Percentiles rank a stretch among this genome's conserved stretches.
phyloP scores from a whole-genome alignment of 352 stramenopile genomes.

The Phytophthora capsici region DNA sequence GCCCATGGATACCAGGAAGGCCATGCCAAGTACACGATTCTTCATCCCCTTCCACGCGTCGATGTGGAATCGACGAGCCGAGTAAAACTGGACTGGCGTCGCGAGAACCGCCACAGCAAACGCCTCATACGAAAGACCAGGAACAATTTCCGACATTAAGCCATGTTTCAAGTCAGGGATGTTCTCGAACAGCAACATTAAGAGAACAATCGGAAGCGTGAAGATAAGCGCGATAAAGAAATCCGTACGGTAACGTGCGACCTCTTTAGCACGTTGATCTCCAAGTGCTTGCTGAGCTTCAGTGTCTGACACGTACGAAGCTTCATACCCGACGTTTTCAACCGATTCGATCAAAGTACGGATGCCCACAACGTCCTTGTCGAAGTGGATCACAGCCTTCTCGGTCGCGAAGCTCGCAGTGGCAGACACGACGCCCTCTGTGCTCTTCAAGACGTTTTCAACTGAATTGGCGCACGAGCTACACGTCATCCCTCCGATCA shows the following conservation, averaged over 20 bases:
- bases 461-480: conserved; percentile 89
- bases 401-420: conserved; percentile 84
- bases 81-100: conserved; percentile 96
- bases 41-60: conserved; percentile 91
- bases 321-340: conserved; percentile 45
- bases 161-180: conserved; percentile 51
- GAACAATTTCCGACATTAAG: conserved; percentile 54
- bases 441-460: conserved; percentile 66
- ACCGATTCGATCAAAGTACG: conserved; percentile 83
- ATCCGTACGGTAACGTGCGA: conserved; percentile 70
- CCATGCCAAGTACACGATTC: conserved; percentile 93
- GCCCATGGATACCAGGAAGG: conserved; percentile 96
- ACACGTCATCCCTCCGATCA: conserved; percentile 90
- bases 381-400: conserved; percentile 71
- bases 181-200: conserved; percentile 88
- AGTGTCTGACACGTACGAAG: conserved; percentile 46
- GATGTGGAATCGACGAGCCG: conserved; percentile 93
- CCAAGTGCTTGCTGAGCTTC: conserved; percentile 75
- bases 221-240: conserved; percentile 89
- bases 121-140: conserved; percentile 66
- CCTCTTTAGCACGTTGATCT: conserved; percentile 73
- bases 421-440: conserved; percentile 65
- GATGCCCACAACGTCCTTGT: conserved; percentile 62
- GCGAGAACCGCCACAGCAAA: conserved; percentile 80
- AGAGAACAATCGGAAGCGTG: conserved; percentile 91